Evolutionary conservation across 1,139 yeast species (phyloP).

Genomic region (Suhomyces kunorum): DNA sequence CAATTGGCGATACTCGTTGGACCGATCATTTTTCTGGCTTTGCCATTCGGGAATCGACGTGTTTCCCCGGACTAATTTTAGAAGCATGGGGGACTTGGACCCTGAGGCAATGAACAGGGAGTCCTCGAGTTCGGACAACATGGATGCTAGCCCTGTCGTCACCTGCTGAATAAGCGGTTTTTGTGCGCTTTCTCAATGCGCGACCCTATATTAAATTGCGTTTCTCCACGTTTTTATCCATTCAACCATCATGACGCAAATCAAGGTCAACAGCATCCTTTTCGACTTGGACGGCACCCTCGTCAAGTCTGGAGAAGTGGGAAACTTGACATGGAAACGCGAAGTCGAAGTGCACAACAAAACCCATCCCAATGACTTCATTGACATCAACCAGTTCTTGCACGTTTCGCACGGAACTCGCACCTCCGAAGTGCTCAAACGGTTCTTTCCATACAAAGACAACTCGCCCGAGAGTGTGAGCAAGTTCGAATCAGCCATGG

Average conservation of each 20-base stretch:
- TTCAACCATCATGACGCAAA: no score
- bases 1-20: slow-evolving; percentile 22
- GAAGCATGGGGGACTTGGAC: slow-evolving; percentile 4
- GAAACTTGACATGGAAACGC: slow-evolving; percentile 23
- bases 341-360: slow-evolving; percentile 19
- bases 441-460: slow-evolving; percentile 19
- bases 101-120: slow-evolving; percentile 1
- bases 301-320: slow-evolving; percentile 24
- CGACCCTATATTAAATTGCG: background rate
- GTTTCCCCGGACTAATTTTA: slow-evolving; percentile 5
- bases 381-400: slow-evolving; percentile 17
- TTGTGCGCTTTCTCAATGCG: no score
- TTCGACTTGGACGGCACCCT: slow-evolving; percentile 28
- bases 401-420: slow-evolving; percentile 23
- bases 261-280: slow-evolving; percentile 9
- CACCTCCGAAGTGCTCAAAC: slow-evolving; percentile 19
- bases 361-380: slow-evolving; percentile 11
- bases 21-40: slow-evolving; percentile 17
- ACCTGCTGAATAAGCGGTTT: no score
- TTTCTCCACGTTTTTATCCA: no score
- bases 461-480: slow-evolving; percentile 15
- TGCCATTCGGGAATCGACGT: background rate
- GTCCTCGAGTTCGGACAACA: background rate
- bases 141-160: no score
- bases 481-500: slow-evolving; percentile 20